Percentiles rank a stretch among this genome's conserved stretches.
These are phyloP conservation scores for Skeletonema menzelii DNA, from an alignment of 108 stramenopile genomes.

Conservation along the genomic window DNA sequence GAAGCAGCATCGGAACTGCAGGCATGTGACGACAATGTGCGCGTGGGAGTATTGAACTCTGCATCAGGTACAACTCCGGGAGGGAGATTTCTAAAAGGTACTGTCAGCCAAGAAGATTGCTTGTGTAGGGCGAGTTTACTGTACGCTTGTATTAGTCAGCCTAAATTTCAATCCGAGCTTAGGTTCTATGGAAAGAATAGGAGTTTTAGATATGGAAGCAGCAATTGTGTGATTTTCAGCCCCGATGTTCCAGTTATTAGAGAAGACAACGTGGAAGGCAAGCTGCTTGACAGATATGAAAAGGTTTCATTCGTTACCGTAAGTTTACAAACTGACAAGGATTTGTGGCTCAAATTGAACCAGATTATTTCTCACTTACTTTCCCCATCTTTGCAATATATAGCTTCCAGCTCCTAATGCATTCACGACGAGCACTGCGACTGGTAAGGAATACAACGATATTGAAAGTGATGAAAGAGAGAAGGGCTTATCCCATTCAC, in stretches of 20 bases:
- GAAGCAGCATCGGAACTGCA: slow-evolving; percentile 39
- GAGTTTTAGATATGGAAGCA: slow-evolving; percentile 31
- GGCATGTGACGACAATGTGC: slow-evolving; percentile 12
- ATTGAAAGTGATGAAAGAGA: slow-evolving; percentile 18
- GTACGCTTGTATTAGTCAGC: slow-evolving; percentile 53
- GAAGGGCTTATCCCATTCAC: neutral
- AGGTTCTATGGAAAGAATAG: slow-evolving; percentile 50
- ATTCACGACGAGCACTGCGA: slow-evolving; percentile 39
- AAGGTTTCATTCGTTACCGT: slow-evolving; percentile 36
- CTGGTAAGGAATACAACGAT: slow-evolving; percentile 46
- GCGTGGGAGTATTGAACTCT: slow-evolving; percentile 51
- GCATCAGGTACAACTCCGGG: slow-evolving; percentile 50
- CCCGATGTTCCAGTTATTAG: slow-evolving; percentile 55
- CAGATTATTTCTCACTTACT: slow-evolving; percentile 31
- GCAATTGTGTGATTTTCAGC: slow-evolving; percentile 48
- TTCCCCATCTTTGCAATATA: slow-evolving; percentile 1
- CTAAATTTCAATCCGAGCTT: slow-evolving; percentile 32
- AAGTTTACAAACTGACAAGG: slow-evolving; percentile 1
- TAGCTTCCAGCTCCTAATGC: slow-evolving; percentile 59
- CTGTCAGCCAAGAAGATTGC: slow-evolving; percentile 53
- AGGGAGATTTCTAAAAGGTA: slow-evolving; percentile 51
- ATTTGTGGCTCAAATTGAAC: neutral
- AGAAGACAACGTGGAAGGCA: slow-evolving; percentile 50
- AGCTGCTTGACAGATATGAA: slow-evolving; percentile 38
- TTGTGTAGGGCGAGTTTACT: slow-evolving; percentile 52